Conservation (phyloP, 305 asterid genomes). For the Fraxinus latifolia region DNA sequence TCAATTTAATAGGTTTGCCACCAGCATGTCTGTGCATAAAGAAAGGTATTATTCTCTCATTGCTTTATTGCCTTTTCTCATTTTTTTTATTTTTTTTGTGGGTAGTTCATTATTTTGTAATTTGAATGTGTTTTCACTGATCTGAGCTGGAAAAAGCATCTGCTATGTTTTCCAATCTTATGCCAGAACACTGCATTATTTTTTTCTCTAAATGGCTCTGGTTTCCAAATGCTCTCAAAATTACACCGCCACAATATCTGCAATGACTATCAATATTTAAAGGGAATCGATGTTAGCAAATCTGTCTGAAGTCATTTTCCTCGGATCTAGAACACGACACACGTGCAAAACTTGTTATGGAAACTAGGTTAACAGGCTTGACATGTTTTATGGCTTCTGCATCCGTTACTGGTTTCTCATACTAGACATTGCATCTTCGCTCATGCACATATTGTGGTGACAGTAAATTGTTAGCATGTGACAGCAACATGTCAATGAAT, state of each 20-base stretch:
- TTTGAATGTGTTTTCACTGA: neutral
- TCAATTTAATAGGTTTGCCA: slow-evolving; percentile 7
- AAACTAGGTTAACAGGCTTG: neutral
- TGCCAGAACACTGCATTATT: neutral
- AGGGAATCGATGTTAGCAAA: neutral
- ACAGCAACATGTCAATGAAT: slow-evolving; percentile 10
- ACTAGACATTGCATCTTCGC: slow-evolving; percentile 11
- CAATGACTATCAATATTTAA: neutral
- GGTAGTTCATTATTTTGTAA: neutral
- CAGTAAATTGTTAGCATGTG: neutral
- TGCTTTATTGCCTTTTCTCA: neutral
- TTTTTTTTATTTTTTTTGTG: neutral
- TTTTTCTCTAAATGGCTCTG: neutral
- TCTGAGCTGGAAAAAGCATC: neutral
- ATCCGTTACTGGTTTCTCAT: slow-evolving; percentile 17
- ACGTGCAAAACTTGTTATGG: neutral
- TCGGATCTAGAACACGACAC: neutral
- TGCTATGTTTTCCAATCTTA: neutral
- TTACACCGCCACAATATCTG: neutral
- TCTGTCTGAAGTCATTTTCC: neutral
- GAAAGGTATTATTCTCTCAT: slow-evolving; percentile 22
- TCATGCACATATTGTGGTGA: neutral
- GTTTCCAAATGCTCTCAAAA: neutral
- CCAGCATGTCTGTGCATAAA: slow-evolving; percentile 19
- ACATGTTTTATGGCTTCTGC: slow-evolving; percentile 10